Evolutionary conservation across 805 yeast species (phyloP).

Genomic region (Kuraishia piskuri): DNA sequence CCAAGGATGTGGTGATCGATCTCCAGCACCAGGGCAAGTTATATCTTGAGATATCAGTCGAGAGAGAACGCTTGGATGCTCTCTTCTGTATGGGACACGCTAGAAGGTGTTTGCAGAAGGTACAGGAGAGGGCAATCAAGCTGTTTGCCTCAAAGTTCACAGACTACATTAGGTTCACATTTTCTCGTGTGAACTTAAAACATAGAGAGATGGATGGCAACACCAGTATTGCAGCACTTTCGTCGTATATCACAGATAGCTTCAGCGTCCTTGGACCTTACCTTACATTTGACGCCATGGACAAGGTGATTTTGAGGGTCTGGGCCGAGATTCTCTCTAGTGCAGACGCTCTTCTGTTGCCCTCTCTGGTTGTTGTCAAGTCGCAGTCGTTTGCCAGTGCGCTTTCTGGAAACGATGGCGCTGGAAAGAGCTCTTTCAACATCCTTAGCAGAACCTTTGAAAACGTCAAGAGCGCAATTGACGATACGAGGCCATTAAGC

Average conservation of each 20-base stretch:
- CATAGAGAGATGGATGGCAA: constrained; percentile 39
- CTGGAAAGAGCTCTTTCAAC: neutral
- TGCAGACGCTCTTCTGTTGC: constrained; percentile 68
- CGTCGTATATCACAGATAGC: constrained; percentile 64
- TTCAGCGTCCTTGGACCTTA: constrained; percentile 52
- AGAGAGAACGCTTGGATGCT: constrained; percentile 74
- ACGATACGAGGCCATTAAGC: neutral
- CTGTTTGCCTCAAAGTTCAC: constrained; percentile 69
- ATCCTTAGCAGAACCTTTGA: neutral
- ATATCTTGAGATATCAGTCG: constrained; percentile 61
- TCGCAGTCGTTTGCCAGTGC: neutral
- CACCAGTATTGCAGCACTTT: constrained; percentile 64
- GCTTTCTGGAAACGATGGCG: neutral
- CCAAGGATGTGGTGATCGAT: constrained; percentile 50
- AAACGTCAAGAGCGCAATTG: neutral
- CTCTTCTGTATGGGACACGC: constrained; percentile 74
- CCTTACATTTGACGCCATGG: constrained; percentile 46
- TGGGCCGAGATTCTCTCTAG: constrained; percentile 69
- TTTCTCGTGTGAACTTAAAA: constrained; percentile 38
- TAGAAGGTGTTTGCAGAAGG: constrained; percentile 52
- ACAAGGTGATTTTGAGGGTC: constrained; percentile 63
- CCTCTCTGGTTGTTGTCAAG: constrained; percentile 48
- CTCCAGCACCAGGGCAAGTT: constrained; percentile 38
- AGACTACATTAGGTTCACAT: constrained; percentile 34
- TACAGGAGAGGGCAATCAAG: constrained; percentile 59